phyloP scores from a whole-genome alignment of 2,329 filamentous ascomycete genomes.

The Hypoxylon sp. region DNA sequence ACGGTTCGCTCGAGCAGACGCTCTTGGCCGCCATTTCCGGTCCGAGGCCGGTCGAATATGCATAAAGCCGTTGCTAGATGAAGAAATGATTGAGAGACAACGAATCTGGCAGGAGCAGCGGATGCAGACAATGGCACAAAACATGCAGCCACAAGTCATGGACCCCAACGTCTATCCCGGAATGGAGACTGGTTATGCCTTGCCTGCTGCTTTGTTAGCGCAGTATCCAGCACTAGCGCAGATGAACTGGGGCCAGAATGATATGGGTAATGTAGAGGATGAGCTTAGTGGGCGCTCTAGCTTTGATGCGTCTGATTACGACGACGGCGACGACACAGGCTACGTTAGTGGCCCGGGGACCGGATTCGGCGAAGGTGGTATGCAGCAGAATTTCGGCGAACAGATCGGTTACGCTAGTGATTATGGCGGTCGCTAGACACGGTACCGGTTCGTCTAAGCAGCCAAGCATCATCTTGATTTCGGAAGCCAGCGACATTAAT shows the following conservation, averaged over 20 bases:
- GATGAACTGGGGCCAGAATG: slow-evolving; percentile 80
- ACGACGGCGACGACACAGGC: slow-evolving; percentile 78
- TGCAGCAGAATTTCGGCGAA: slow-evolving; percentile 68
- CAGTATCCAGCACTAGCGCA: slow-evolving; percentile 95
- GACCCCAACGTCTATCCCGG: slow-evolving; percentile 69
- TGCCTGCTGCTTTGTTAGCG: slow-evolving; percentile 89
- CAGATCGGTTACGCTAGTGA: slow-evolving; percentile 66
- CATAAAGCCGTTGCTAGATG: slow-evolving; percentile 96
- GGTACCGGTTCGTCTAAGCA: neutral
- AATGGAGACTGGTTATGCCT: slow-evolving; percentile 73
- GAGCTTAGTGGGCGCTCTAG: slow-evolving; percentile 83
- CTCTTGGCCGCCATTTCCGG: slow-evolving; percentile 92
- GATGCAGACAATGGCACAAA: slow-evolving; percentile 70
- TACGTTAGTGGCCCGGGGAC: slow-evolving; percentile 74
- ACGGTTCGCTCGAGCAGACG: slow-evolving; percentile 94
- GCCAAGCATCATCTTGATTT: slow-evolving; percentile 5
- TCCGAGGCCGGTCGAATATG: slow-evolving; percentile 96
- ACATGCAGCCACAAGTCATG: slow-evolving; percentile 64
- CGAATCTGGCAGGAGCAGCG: slow-evolving; percentile 80
- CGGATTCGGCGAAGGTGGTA: slow-evolving; percentile 68
- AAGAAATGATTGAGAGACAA: slow-evolving; percentile 88
- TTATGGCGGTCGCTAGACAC: slow-evolving; percentile 59
- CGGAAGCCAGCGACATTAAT: slow-evolving; percentile 15
- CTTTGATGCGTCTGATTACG: slow-evolving; percentile 85
- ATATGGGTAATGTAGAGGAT: slow-evolving; percentile 80